A percentile compares a stretch with the other conserved stretches of the same genome.
Evolutionary conservation across 2,329 filamentous ascomycete genomes (phyloP).

Genomic region (Cercospora janseana): DNA sequence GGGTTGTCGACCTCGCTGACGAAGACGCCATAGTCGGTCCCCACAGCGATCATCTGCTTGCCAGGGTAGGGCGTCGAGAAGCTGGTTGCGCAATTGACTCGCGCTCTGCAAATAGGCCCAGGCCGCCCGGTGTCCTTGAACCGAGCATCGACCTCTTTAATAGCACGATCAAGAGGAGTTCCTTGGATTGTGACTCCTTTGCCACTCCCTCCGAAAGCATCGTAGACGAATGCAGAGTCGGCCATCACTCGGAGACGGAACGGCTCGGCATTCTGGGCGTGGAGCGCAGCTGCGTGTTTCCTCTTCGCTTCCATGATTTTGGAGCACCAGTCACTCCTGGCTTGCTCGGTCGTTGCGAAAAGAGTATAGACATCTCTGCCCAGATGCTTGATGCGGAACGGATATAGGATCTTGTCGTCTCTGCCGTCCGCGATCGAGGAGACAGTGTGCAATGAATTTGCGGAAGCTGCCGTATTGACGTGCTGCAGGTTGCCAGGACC

Average conservation of each 20-base stretch:
- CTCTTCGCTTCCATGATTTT: slow-evolving; percentile 96
- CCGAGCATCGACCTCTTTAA: slow-evolving; percentile 78
- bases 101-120: slow-evolving; percentile 74
- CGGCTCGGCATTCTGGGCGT: slow-evolving; percentile 90
- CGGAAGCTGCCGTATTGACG: slow-evolving; percentile 64
- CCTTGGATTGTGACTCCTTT: slow-evolving; percentile 78
- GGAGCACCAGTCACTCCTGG: slow-evolving; percentile 82
- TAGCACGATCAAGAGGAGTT: slow-evolving; percentile 87
- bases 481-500: slow-evolving; percentile 61
- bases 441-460: slow-evolving; percentile 46
- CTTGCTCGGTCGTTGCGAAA: slow-evolving; percentile 73
- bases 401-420: slow-evolving; percentile 79
- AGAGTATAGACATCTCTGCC: slow-evolving; percentile 91
- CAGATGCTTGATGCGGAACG: slow-evolving; percentile 93
- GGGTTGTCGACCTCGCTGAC: slow-evolving; percentile 86
- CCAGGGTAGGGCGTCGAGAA: slow-evolving; percentile 73
- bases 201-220: slow-evolving; percentile 53
- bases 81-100: slow-evolving; percentile 88
- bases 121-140: slow-evolving; percentile 67
- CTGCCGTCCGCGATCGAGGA: slow-evolving; percentile 56
- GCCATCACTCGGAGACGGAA: slow-evolving; percentile 90
- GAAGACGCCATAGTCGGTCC: slow-evolving; percentile 91
- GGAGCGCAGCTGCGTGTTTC: slow-evolving; percentile 81
- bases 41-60: slow-evolving; percentile 85
- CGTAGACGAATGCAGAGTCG: slow-evolving; percentile 85